Percentiles rank a stretch among this genome's conserved stretches.
Conservation (phyloP, 306 rosid genomes). For the Quercus mongolica region DNA sequence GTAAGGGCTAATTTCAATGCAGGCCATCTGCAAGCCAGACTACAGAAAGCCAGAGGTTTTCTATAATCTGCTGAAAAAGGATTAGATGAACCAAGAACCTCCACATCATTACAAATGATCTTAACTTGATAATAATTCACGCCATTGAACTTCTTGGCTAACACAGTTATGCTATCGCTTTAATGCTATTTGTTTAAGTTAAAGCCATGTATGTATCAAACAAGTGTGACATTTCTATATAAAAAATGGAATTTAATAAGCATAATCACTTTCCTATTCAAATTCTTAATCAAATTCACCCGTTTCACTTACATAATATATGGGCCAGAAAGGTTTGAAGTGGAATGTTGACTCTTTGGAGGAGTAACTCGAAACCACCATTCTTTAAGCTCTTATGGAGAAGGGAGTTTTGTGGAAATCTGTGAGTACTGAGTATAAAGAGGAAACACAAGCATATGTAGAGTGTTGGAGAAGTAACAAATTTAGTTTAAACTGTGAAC, state of each 20-base stretch:
- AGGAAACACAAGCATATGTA: too few species aligned
- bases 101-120: background rate
- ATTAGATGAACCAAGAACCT: background rate
- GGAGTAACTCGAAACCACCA: background rate
- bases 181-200: background rate
- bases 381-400: background rate
- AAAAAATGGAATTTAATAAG: background rate
- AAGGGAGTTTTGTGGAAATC: too few species aligned
- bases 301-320: background rate
- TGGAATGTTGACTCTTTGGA: too few species aligned
- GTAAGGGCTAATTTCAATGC: slow-evolving; percentile 21
- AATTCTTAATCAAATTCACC: background rate
- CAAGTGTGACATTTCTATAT: background rate
- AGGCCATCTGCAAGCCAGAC: slow-evolving; percentile 51
- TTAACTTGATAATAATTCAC: background rate
- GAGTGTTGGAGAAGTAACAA: too few species aligned
- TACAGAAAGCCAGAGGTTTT: slow-evolving; percentile 65
- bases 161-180: background rate
- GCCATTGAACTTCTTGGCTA: background rate
- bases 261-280: background rate
- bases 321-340: too few species aligned
- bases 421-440: too few species aligned
- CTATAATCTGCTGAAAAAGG: slow-evolving; percentile 48
- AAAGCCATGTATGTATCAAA: too few species aligned
- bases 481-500: too few species aligned